Percentiles rank a stretch among this genome's conserved stretches.
phyloP scores from a whole-genome alignment of 2,329 filamentous ascomycete genomes.

The Exophiala bonariae region DNA sequence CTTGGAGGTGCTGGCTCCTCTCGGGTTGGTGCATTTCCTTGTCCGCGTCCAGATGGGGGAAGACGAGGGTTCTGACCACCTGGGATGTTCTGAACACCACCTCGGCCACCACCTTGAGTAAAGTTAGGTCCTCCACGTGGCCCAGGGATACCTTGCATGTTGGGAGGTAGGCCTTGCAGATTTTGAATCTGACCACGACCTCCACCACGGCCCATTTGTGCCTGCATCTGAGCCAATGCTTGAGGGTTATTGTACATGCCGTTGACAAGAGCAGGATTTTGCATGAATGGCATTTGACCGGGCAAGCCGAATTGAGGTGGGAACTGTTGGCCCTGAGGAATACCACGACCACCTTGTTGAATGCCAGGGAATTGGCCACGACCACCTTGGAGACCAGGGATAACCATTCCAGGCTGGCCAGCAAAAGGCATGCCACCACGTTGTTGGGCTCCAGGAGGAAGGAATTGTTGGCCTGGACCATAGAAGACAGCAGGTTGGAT shows the following conservation, averaged over 20 bases:
- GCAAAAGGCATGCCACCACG: slow-evolving; percentile 65
- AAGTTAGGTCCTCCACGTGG: slow-evolving; percentile 50
- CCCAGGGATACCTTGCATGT: slow-evolving; percentile 57
- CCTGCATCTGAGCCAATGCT: slow-evolving; percentile 64
- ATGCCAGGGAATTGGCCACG: slow-evolving; percentile 83
- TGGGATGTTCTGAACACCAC: slow-evolving; percentile 42
- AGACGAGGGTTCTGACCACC: slow-evolving; percentile 38
- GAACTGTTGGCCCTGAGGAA: slow-evolving; percentile 77
- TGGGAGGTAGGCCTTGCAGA: slow-evolving; percentile 73
- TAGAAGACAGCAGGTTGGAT: slow-evolving; percentile 94
- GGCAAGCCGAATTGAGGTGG: slow-evolving; percentile 82
- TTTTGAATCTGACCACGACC: slow-evolving; percentile 65
- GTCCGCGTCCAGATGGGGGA: slow-evolving; percentile 40
- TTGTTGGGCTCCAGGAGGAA: slow-evolving; percentile 41
- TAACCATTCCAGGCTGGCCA: slow-evolving; percentile 53
- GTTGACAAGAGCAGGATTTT: slow-evolving; percentile 70
- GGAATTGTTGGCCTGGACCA: slow-evolving; percentile 63
- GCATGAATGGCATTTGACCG: slow-evolving; percentile 63
- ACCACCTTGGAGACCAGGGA: slow-evolving; percentile 73
- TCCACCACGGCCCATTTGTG: slow-evolving; percentile 66
- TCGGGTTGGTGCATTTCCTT: slow-evolving; percentile 44
- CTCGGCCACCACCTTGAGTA: slow-evolving; percentile 42
- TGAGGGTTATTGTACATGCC: slow-evolving; percentile 60
- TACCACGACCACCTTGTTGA: slow-evolving; percentile 76
- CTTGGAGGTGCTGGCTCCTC: slow-evolving; percentile 40